Percentiles rank a stretch among this genome's conserved stretches.
Evolutionary conservation across 2,329 filamentous ascomycete species (phyloP).

Genomic region (Coniochaeta hoffmannii): DNA sequence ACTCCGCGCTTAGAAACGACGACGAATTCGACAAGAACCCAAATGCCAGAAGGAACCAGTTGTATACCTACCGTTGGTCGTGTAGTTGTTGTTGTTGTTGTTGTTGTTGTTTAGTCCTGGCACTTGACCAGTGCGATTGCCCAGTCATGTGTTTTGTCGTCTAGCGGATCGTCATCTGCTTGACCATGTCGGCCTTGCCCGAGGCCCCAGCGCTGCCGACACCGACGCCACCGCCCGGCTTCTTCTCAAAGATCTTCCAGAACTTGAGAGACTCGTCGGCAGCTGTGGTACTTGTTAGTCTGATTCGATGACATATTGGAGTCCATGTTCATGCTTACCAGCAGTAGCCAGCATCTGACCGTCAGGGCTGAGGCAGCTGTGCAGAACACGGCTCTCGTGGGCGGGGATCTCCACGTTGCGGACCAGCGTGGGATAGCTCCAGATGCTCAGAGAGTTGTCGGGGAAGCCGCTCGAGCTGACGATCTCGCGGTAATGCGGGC

Average conservation of each 20-base stretch:
- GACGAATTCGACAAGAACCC: slow-evolving; percentile 29
- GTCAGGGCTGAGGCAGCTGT: slow-evolving; percentile 94
- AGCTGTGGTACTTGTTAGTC: slow-evolving; percentile 39
- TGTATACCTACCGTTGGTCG: slow-evolving; percentile 41
- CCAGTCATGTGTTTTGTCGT: slow-evolving; percentile 7
- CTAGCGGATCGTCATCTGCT: slow-evolving; percentile 92
- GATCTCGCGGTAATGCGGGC: slow-evolving; percentile 94
- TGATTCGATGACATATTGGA: background rate
- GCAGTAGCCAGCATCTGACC: slow-evolving; percentile 97
- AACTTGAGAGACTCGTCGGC: slow-evolving; percentile 98
- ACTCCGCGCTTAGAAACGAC: slow-evolving; percentile 43
- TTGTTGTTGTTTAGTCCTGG: slow-evolving; percentile 12
- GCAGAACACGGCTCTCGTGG: slow-evolving; percentile 91
- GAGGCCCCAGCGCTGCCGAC: slow-evolving; percentile 60
- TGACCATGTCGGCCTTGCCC: slow-evolving; percentile 76
- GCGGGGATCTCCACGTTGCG: slow-evolving; percentile 97
- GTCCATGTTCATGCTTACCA: slow-evolving; percentile 36
- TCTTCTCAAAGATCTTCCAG: slow-evolving; percentile 99
- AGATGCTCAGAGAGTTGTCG: slow-evolving; percentile 98
- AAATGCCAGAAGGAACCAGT: slow-evolving; percentile 29
- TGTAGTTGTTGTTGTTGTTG: too few species aligned
- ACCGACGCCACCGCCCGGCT: slow-evolving; percentile 65
- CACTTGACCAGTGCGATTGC: slow-evolving; percentile 4
- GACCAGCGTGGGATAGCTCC: slow-evolving; percentile 95
- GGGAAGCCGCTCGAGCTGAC: slow-evolving; percentile 96